Evolutionary conservation across 345 rosid species (phyloP).

Genomic region (Linum lewisii): DNA sequence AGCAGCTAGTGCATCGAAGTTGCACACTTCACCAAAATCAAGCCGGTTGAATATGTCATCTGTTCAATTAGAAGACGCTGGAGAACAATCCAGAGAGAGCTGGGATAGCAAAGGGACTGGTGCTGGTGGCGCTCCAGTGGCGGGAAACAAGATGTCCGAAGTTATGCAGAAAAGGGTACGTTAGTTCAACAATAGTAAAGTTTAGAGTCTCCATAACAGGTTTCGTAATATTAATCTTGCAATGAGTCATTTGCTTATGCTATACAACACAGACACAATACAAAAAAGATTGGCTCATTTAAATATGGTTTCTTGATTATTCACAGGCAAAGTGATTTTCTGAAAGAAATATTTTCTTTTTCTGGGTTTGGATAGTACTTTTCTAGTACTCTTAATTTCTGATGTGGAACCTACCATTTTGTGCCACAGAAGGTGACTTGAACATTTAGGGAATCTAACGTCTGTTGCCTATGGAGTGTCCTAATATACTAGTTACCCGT

Average conservation of each 20-base stretch:
- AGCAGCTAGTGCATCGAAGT: conserved; percentile 52
- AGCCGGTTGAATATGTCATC: conserved; percentile 47
- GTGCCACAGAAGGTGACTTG: too few relatives aligned
- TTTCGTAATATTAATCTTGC: not conserved
- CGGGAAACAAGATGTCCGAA: conserved; percentile 64
- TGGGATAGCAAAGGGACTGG: conserved; percentile 51
- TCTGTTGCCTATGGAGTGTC: too few relatives aligned
- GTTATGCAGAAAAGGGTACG: conserved; percentile 78
- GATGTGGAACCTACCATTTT: too few relatives aligned
- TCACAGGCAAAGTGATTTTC: not conserved
- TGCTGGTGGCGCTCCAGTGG: conserved; percentile 39
- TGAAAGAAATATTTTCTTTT: too few relatives aligned
- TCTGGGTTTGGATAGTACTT: too few relatives aligned
- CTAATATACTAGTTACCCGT: too few relatives aligned
- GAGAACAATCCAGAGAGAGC: conserved; percentile 49
- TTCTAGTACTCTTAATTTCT: too few relatives aligned
- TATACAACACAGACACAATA: not conserved
- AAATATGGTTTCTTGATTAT: not conserved
- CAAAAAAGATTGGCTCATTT: not conserved
- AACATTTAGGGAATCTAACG: too few relatives aligned
- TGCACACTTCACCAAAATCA: conserved; percentile 58
- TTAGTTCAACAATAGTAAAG: not conserved
- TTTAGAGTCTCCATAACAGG: not conserved
- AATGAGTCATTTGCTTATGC: not conserved
- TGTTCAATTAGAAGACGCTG: conserved; percentile 40